Base-by-base conservation (phyloP, 495 filamentous ascomycete species). In the Aspergillus sclerotioniger region DNA sequence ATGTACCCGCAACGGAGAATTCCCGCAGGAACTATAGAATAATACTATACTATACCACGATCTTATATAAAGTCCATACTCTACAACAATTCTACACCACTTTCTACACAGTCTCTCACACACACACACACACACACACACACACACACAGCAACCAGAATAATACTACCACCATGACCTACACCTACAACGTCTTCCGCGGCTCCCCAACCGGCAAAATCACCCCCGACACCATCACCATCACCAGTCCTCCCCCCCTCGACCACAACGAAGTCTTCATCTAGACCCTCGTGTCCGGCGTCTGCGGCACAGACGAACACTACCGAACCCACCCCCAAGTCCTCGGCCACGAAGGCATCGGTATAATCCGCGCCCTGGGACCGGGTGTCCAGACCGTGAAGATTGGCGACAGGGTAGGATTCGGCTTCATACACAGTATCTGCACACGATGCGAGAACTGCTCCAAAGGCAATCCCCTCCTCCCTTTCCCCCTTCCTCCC, bases 391-490 rank as follows among this genome's bases (percentile, higher is more conserved):
- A 46, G 2, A 32, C 37, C 39, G 47, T 63, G 13, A 51, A 61
- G 52, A 31, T 59, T 19, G 62, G 62, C 4, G 62, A 64, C 35
- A 58, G 62, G 8, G 62, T 64, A 12, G 58, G 58, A 21, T 64
- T 56, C 54, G 62, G 62, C 19, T 64, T 56, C 39, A 49, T 25
- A 15, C 47, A 49, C 19, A 31, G 21, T 25, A 62, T 68, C 51
- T 87, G 47, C 47, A 13, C 6, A 2, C 10, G 15, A 8, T 49
- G 84, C 72, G 63, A 72, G 9, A 66, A 75, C 57, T 87, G 84
- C 59, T 64, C 84, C 13, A 71, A 70, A 9, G 80, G 82, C 59
- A 71, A n/a, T n/a, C n/a, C n/a, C n/a, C n/a, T n/a, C n/a, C n/a
- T n/a, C n/a, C n/a, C n/a, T n/a, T n/a, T n/a, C n/a, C n/a, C n/a